These are phyloP conservation scores for Conidiobolus incongruus DNA, from an alignment of 371 early-diverging fungal species.

Conservation along the genomic window DNA sequence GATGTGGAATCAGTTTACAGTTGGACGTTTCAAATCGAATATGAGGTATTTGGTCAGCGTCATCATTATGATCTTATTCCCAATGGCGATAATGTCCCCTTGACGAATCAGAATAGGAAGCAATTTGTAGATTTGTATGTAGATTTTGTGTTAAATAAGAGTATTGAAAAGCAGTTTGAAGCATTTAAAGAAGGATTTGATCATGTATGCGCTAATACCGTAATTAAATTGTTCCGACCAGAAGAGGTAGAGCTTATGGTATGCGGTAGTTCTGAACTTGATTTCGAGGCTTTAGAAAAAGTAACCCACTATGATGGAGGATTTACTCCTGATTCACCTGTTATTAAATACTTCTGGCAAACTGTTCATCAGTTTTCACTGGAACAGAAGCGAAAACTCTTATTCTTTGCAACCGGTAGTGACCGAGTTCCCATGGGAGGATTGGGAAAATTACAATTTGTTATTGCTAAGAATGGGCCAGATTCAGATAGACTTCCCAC, in stretches of 20 bases:
- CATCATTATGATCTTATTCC: conserved; percentile 40
- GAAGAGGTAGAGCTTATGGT: conserved; percentile 90
- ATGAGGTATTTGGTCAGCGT: conserved; percentile 45
- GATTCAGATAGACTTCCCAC: conserved; percentile 69
- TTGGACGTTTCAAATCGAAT: conserved; percentile 54
- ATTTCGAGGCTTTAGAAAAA: conserved; percentile 60
- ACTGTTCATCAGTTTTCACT: conserved; percentile 61
- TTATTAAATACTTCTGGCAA: conserved; percentile 77
- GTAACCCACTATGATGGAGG: conserved; percentile 81
- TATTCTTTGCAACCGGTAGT: conserved; percentile 94
- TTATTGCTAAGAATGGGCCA: conserved; percentile 92
- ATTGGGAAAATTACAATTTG: conserved; percentile 70
- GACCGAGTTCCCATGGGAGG: conserved; percentile 94
- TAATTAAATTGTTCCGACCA: conserved; percentile 65
- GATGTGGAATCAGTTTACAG: conserved; percentile 68
- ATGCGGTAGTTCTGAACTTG: conserved; percentile 72
- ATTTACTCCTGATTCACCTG: conserved; percentile 30
- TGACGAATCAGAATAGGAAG: conserved; percentile 44
- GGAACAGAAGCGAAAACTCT: conserved; percentile 70
- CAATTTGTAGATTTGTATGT: conserved; percentile 50
- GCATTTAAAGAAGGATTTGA: conserved; percentile 82
- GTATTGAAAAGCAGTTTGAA: conserved; percentile 53
- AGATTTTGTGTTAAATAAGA: conserved; percentile 25
- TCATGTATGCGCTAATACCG: conserved; percentile 60
- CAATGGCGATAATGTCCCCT: conserved; percentile 36